Evolutionary conservation across 2,329 filamentous ascomycete genomes (phyloP).

Genomic region (Lachnellula arida): DNA sequence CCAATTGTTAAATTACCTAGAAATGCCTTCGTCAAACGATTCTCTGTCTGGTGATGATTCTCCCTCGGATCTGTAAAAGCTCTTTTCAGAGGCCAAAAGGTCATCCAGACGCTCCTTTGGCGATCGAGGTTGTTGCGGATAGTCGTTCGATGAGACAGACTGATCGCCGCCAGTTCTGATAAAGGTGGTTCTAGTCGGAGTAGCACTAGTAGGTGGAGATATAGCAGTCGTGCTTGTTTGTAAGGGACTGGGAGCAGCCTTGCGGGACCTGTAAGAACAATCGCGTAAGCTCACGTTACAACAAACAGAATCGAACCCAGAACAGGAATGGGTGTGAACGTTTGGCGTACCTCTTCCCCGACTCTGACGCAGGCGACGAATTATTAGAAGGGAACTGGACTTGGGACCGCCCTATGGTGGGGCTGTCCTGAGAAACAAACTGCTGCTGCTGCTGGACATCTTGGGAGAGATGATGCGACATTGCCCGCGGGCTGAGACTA

Average conservation of each 20-base stretch:
- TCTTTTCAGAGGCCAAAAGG: constrained; percentile 32
- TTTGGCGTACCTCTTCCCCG: constrained; percentile 26
- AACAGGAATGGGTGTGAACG: constrained; percentile 6
- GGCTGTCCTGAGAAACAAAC: constrained; percentile 24
- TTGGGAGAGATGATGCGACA: constrained; percentile 32
- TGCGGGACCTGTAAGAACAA: constrained; percentile 26
- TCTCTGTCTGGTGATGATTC: constrained; percentile 19
- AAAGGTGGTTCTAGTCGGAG: constrained; percentile 30
- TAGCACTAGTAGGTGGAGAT: constrained; percentile 27
- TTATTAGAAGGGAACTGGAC: constrained; percentile 23
- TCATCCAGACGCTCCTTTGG: constrained; percentile 34
- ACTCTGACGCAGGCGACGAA: constrained; percentile 20
- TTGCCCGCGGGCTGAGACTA: constrained; percentile 26
- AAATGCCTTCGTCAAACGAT: constrained; percentile 15
- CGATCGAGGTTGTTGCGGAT: constrained; percentile 25
- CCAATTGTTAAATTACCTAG: constrained; percentile 17
- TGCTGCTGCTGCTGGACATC: constrained; percentile 24
- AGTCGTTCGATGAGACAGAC: constrained; percentile 16
- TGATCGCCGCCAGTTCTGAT: constrained; percentile 19
- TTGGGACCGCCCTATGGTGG: constrained; percentile 26
- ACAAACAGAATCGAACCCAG: constrained; percentile 1
- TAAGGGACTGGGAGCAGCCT: constrained; percentile 32
- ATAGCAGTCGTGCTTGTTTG: constrained; percentile 30
- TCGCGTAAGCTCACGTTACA: constrained; percentile 21
- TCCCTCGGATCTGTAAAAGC: constrained; percentile 26